These are phyloP conservation scores for Termitomyces sp. DNA, from an alignment of 768 basidiomycete genomes.

Conservation along the genomic window DNA sequence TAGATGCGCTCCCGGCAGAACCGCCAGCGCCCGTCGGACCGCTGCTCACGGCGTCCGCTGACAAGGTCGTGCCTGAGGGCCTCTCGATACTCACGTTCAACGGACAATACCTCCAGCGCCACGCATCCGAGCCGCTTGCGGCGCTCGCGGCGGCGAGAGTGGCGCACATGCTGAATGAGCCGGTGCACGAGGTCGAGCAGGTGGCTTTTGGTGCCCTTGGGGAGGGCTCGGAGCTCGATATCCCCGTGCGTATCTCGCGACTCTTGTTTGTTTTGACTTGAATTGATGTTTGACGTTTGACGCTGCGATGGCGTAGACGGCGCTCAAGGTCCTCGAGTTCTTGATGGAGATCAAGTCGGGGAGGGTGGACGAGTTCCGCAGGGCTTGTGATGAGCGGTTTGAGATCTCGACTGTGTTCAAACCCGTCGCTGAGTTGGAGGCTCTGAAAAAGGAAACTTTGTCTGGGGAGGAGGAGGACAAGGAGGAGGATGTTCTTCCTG, in stretches of 20 bases:
- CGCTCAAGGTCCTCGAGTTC: conserved; percentile 41
- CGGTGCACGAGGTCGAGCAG: conserved; percentile 56
- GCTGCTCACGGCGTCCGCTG: conserved; percentile 41
- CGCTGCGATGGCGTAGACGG: conserved; percentile 36
- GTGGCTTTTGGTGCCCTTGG: conserved; percentile 44
- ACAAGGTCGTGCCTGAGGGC: conserved; percentile 50
- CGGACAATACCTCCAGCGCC: conserved; percentile 67
- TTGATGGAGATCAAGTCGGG: conserved; percentile 44
- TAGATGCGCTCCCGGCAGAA: conserved; percentile 29
- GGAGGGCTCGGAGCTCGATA: conserved; percentile 34
- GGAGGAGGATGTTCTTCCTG: conserved; percentile 1
- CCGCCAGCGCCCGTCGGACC: conserved; percentile 42
- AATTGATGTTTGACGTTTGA: neutral
- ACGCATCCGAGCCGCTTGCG: conserved; percentile 43
- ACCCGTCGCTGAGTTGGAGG: conserved; percentile 41
- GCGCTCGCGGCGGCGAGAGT: conserved; percentile 64
- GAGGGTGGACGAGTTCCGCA: conserved; percentile 57
- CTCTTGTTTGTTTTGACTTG: neutral
- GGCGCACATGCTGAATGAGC: conserved; percentile 36
- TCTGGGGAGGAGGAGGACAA: conserved; percentile 5
- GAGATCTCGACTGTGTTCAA: conserved; percentile 65
- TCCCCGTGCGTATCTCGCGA: conserved; percentile 34
- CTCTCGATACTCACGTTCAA: conserved; percentile 64
- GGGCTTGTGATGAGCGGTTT: conserved; percentile 48
- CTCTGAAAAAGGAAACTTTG: conserved; percentile 25